These are phyloP conservation scores for Mycosphaerella arachidis DNA, from an alignment of 2,329 filamentous ascomycete species.

Conservation along the genomic window DNA sequence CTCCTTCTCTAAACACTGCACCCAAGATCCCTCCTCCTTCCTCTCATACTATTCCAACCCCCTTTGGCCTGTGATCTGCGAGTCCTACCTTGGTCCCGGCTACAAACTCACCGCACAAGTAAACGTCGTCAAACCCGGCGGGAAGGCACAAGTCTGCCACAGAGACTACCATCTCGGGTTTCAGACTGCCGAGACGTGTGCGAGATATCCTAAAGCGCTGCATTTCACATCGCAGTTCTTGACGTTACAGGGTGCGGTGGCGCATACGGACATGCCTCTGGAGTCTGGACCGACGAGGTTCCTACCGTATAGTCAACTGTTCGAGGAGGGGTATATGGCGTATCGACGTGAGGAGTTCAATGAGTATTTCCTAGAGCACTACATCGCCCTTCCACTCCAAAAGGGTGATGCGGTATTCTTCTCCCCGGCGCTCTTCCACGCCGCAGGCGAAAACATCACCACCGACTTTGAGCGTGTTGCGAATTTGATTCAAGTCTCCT, in stretches of 20 bases:
- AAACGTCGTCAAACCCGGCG: constrained; percentile 59
- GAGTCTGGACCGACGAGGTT: constrained; percentile 57
- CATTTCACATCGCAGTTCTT: constrained; percentile 55
- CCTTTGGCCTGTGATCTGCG: constrained; percentile 50
- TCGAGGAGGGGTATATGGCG: constrained; percentile 55
- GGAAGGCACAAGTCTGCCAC: constrained; percentile 54
- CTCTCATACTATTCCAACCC: constrained; percentile 57
- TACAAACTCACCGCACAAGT: constrained; percentile 60
- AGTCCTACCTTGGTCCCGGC: constrained; percentile 56
- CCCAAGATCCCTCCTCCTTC: constrained; percentile 51
- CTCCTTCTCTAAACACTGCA: constrained; percentile 58
- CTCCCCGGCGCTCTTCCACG: constrained; percentile 60
- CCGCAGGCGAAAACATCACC: constrained; percentile 55
- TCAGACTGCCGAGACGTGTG: constrained; percentile 47
- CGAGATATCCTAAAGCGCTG: constrained; percentile 48
- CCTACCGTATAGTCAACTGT: constrained; percentile 57
- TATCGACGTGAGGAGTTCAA: constrained; percentile 53
- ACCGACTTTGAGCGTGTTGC: constrained; percentile 50
- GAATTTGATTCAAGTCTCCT: constrained; percentile 60
- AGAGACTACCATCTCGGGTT: constrained; percentile 64
- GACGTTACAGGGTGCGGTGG: constrained; percentile 60
- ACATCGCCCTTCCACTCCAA: constrained; percentile 50
- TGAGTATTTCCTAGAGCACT: constrained; percentile 50
- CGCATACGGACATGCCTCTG: constrained; percentile 57
- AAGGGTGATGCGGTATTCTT: constrained; percentile 61